Percentiles rank a stretch among this genome's conserved stretches.
Evolutionary conservation across 352 stramenopile genomes (phyloP).

Genomic region (Globisporangium heterothallicum): DNA sequence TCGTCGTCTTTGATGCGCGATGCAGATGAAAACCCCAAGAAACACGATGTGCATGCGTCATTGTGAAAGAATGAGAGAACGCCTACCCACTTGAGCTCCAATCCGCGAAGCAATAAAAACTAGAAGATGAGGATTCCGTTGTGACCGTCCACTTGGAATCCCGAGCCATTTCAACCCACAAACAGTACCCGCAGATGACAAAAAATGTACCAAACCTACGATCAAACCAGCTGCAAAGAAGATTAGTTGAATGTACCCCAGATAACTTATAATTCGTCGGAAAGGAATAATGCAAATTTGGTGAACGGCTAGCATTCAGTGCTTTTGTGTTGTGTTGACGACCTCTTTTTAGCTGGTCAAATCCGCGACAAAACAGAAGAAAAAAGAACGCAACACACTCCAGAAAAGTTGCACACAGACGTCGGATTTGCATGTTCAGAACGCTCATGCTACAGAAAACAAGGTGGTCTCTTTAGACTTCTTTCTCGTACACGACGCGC

Average conservation of each 20-base stretch:
- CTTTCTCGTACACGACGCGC: constrained; percentile 82
- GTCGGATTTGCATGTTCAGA: too few species aligned
- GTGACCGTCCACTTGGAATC: constrained; percentile 7
- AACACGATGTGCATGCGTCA: too few species aligned
- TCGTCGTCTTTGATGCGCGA: too few species aligned
- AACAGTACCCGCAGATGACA: neutral
- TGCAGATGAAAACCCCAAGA: constrained; percentile 6
- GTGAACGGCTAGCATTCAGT: neutral
- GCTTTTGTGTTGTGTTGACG: neutral
- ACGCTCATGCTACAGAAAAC: too few species aligned
- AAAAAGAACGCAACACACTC: neutral
- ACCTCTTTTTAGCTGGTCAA: neutral
- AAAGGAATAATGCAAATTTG: neutral
- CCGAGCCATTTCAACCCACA: constrained; percentile 11
- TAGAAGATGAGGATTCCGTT: constrained; percentile 16
- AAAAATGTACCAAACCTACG: too few species aligned
- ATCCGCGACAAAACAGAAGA: too few species aligned
- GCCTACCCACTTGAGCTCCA: neutral
- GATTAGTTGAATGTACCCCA: neutral
- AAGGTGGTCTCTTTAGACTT: constrained; percentile 30
- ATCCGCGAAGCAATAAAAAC: constrained; percentile 16
- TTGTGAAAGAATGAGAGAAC: too few species aligned
- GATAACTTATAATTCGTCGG: neutral
- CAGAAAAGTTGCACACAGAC: too few species aligned
- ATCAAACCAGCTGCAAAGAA: too few species aligned